phyloP scores from a whole-genome alignment of 306 rosid species.

The Cucurbita moschata region DNA sequence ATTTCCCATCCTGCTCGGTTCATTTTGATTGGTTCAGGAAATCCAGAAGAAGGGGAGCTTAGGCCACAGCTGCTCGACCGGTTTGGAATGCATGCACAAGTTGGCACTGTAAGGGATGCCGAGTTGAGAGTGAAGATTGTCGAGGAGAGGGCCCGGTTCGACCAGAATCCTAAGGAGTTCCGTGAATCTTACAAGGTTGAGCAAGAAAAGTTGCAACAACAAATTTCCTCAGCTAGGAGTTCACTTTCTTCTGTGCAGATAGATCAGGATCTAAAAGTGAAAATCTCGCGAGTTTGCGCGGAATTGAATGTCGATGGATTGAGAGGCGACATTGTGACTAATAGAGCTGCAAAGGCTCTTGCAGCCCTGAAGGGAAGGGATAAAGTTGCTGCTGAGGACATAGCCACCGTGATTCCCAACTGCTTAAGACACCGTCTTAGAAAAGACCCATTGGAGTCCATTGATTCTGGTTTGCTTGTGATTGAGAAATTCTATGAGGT shows the following conservation, averaged over 20 bases:
- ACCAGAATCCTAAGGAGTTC: constrained; percentile 61
- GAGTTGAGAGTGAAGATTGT: constrained; percentile 92
- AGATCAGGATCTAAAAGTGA: constrained; percentile 66
- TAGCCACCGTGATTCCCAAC: constrained; percentile 89
- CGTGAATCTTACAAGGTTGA: constrained; percentile 43
- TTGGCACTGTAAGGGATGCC: constrained; percentile 89
- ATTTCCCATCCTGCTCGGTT: constrained; percentile 92
- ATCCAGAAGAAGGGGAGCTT: constrained; percentile 98
- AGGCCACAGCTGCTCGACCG: constrained; percentile 93
- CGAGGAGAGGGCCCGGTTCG: constrained; percentile 80
- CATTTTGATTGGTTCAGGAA: constrained; percentile 84
- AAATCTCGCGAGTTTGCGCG: constrained; percentile 72
- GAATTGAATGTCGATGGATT: constrained; percentile 90
- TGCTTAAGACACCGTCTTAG: constrained; percentile 91
- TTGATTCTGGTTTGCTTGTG: constrained; percentile 87
- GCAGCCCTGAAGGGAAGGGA: constrained; percentile 79
- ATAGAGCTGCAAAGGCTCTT: constrained; percentile 85
- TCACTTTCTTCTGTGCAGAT: constrained; percentile 51
- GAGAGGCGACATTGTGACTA: constrained; percentile 88
- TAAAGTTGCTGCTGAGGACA: constrained; percentile 56
- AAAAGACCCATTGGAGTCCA: constrained; percentile 90
- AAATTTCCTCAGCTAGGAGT: constrained; percentile 58
- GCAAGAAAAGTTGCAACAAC: constrained; percentile 65
- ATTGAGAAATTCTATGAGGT: constrained; percentile 78
- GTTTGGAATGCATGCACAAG: constrained; percentile 98